These are phyloP conservation scores for Phytophthora podocarpi DNA, from an alignment of 352 stramenopile genomes.

Conservation along the genomic window DNA sequence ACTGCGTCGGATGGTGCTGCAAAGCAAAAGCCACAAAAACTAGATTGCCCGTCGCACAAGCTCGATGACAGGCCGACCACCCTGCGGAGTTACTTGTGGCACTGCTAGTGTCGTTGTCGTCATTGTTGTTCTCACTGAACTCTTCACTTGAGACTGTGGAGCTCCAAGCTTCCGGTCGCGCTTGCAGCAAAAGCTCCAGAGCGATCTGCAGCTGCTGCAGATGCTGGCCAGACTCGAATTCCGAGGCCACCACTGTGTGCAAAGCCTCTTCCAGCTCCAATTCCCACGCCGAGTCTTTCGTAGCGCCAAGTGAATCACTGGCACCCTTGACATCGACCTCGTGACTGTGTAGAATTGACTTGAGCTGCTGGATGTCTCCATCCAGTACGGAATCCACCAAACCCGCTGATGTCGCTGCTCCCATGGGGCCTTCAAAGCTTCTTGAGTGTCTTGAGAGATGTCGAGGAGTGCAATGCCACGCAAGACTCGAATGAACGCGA, in stretches of 20 bases:
- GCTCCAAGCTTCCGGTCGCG: slow-evolving; percentile 37
- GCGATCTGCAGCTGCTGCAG: slow-evolving; percentile 71
- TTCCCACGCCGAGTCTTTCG: slow-evolving; percentile 26
- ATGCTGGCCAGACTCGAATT: slow-evolving; percentile 59
- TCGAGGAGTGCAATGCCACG: slow-evolving; percentile 4
- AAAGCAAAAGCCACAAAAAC: slow-evolving; percentile 61
- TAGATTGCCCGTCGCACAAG: slow-evolving; percentile 64
- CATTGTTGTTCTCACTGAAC: slow-evolving; percentile 3
- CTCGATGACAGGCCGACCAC: slow-evolving; percentile 61
- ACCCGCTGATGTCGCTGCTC: slow-evolving; percentile 18
- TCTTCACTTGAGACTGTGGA: slow-evolving; percentile 21
- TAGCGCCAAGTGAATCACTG: not conserved
- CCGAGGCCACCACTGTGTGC: slow-evolving; percentile 60
- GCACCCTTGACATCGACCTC: not conserved
- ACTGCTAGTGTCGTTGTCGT: slow-evolving; percentile 8
- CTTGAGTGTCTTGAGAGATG: not conserved
- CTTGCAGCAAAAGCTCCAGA: slow-evolving; percentile 58
- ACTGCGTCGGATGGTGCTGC: slow-evolving; percentile 38
- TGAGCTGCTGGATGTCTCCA: slow-evolving; percentile 57
- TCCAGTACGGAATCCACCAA: slow-evolving; percentile 62
- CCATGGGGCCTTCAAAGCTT: slow-evolving; percentile 11
- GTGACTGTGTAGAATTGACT: slow-evolving; percentile 38
- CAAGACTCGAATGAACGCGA: slow-evolving; percentile 9
- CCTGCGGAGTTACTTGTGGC: slow-evolving; percentile 35
- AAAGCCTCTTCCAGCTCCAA: slow-evolving; percentile 58